These are phyloP conservation scores for Umbellularia californica DNA, from an alignment of 164 flowering plant genomes.

Conservation along the genomic window DNA sequence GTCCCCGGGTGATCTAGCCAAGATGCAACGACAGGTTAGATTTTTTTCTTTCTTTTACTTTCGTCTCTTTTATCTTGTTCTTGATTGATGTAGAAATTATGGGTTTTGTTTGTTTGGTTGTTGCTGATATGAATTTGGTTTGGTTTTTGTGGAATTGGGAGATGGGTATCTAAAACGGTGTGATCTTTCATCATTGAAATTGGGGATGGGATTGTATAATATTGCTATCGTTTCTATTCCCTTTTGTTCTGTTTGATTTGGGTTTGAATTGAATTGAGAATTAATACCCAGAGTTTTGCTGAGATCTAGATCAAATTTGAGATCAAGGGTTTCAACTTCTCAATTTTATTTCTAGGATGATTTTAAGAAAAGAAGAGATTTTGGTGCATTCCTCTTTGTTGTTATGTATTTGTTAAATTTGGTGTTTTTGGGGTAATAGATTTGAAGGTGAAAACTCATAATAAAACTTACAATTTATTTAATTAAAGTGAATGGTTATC, in stretches of 20 bases:
- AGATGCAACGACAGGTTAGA: conserved; percentile 82
- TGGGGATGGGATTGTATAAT: background rate
- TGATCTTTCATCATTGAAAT: background rate
- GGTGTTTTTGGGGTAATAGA: background rate
- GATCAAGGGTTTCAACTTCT: background rate
- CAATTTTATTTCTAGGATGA: background rate
- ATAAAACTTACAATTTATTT: background rate
- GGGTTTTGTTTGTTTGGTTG: background rate
- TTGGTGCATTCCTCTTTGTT: background rate
- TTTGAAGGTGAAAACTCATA: background rate
- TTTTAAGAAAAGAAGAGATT: background rate
- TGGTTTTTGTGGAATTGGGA: background rate
- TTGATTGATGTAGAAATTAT: background rate
- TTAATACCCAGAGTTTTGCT: background rate
- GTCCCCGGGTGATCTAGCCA: conserved; percentile 72
- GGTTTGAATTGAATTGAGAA: background rate
- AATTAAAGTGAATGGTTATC: background rate
- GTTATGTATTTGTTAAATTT: background rate
- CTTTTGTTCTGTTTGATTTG: background rate
- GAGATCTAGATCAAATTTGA: background rate
- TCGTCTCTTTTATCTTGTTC: background rate
- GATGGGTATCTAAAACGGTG: too few species aligned
- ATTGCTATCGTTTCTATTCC: background rate
- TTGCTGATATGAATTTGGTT: background rate
- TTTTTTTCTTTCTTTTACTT: background rate